Evolutionary conservation across 2,329 filamentous ascomycete genomes (phyloP).

Genomic region (Pyricularia grisea): DNA sequence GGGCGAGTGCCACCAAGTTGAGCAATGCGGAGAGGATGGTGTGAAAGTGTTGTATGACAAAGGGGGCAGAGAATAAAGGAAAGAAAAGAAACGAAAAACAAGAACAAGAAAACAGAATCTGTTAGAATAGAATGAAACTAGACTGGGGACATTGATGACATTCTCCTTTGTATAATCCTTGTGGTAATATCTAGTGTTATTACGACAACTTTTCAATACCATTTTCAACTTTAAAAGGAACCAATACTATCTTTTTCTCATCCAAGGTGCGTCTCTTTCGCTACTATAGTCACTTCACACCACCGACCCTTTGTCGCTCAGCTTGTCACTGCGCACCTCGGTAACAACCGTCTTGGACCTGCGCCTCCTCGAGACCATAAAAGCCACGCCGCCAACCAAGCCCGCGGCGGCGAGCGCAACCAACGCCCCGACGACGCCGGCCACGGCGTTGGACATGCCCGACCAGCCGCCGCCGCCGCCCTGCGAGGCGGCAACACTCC

Average conservation of each 20-base stretch:
- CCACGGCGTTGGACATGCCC: slow-evolving; percentile 3
- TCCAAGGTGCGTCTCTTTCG: too few relatives aligned
- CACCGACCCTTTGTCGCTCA: neutral
- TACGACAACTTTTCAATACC: neutral
- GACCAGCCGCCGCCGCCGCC: neutral
- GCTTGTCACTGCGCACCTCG: neutral
- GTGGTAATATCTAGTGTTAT: neutral
- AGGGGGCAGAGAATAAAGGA: neutral
- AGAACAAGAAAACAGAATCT: neutral
- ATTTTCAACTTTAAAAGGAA: neutral
- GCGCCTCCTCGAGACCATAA: neutral
- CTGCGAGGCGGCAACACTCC: neutral
- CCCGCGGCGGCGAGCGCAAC: neutral
- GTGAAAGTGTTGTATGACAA: neutral
- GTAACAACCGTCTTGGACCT: neutral
- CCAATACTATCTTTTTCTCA: neutral
- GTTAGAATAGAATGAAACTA: neutral
- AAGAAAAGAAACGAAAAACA: neutral
- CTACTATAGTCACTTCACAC: neutral
- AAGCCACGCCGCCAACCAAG: neutral
- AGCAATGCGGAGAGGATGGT: neutral
- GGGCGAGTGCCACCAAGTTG: neutral
- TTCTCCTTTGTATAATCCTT: neutral
- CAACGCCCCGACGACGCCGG: neutral
- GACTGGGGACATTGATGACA: neutral